Conservation (phyloP, 2,329 filamentous ascomycete species). For the Alternaria consortialis region DNA sequence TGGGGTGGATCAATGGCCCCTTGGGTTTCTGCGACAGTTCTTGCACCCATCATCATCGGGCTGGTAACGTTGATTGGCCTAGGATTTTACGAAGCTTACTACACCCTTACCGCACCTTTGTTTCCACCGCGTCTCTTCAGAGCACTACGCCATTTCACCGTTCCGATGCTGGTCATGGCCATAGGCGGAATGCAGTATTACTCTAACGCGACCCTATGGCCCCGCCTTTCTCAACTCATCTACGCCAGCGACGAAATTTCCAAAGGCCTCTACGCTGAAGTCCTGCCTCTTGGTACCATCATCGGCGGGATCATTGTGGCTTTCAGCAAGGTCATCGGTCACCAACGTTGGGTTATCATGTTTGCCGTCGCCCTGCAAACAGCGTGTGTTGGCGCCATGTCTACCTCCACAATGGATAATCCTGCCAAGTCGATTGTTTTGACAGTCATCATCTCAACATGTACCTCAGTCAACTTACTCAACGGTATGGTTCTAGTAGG, state of each 20-base stretch:
- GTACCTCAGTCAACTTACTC: slow-evolving; percentile 39
- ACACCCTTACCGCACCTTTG: slow-evolving; percentile 33
- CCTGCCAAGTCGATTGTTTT: slow-evolving; percentile 37
- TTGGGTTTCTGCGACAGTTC: slow-evolving; percentile 34
- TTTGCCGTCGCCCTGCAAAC: slow-evolving; percentile 40
- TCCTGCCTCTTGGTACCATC: slow-evolving; percentile 38
- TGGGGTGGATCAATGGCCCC: slow-evolving; percentile 40
- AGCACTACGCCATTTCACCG: slow-evolving; percentile 38
- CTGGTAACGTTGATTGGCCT: slow-evolving; percentile 34
- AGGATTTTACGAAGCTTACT: slow-evolving; percentile 42
- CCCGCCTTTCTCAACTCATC: slow-evolving; percentile 37
- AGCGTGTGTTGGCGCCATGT: slow-evolving; percentile 39
- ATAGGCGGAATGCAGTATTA: slow-evolving; percentile 46
- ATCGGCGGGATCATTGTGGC: slow-evolving; percentile 41
- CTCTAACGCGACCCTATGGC: slow-evolving; percentile 41
- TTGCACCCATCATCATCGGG: slow-evolving; percentile 39
- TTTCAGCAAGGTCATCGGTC: slow-evolving; percentile 40
- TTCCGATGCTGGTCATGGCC: slow-evolving; percentile 44
- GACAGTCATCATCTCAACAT: slow-evolving; percentile 40
- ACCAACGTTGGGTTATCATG: slow-evolving; percentile 41
- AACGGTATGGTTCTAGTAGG: slow-evolving; percentile 44
- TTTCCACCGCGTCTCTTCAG: slow-evolving; percentile 44
- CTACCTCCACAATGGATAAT: slow-evolving; percentile 36
- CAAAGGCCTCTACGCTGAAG: slow-evolving; percentile 39
- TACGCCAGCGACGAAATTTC: slow-evolving; percentile 41